These are phyloP conservation scores for Apiospora arundinis DNA, from an alignment of 2,329 filamentous ascomycete species.

Conservation along the genomic window DNA sequence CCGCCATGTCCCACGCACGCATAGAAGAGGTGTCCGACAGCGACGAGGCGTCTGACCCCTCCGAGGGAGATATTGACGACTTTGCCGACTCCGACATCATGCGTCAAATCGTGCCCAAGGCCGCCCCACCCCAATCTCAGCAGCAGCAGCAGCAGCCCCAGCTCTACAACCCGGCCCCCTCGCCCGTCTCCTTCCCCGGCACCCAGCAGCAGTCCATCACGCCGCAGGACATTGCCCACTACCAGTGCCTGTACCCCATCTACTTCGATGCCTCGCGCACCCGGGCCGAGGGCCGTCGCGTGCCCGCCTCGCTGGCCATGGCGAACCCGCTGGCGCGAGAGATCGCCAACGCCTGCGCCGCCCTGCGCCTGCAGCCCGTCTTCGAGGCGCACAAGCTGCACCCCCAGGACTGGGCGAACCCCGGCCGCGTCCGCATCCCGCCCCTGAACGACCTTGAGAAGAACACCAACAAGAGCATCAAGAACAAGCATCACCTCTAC, in stretches of 20 bases:
- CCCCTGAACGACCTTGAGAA: conserved; percentile 52
- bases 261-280: conserved; percentile 86
- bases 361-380: conserved; percentile 73
- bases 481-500: conserved; percentile 87
- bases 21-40: conserved; percentile 90
- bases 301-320: conserved; percentile 75
- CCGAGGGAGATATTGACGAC: conserved; percentile 81
- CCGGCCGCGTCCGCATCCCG: conserved; percentile 80
- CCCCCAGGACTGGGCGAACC: conserved; percentile 97
- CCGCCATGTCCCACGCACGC: conserved; percentile 78
- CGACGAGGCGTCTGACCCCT: conserved; percentile 75
- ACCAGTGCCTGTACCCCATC: conserved; percentile 90
- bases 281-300: conserved; percentile 81
- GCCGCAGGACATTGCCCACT: conserved; percentile 70
- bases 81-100: conserved; percentile 65
- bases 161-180: conserved; percentile 28
- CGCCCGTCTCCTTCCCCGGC: conserved; percentile 30
- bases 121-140: conserved; percentile 35
- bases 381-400: conserved; percentile 93
- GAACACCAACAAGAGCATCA: conserved; percentile 53
- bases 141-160: conserved; percentile 36
- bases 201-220: conserved; percentile 47
- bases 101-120: conserved; percentile 47
- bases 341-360: conserved; percentile 83
- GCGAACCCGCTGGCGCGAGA: conserved; percentile 86